Evolutionary conservation across 169 alveolate species (phyloP).

Genomic region (Eimeria sp.): DNA sequence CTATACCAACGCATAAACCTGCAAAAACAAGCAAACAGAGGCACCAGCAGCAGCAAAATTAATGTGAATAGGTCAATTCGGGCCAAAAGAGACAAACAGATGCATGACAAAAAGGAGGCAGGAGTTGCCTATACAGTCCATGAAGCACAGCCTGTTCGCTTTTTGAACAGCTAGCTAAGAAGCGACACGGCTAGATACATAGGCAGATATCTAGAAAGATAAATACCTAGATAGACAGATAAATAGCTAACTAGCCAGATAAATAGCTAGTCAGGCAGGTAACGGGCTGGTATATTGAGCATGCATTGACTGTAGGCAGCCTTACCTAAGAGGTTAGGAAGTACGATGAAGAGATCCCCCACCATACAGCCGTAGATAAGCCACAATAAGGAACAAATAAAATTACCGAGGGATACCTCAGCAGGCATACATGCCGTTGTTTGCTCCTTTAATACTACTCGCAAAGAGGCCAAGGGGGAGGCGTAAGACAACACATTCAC

Average conservation of each 20-base stretch:
- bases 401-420: constrained; percentile 56
- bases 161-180: too few species aligned
- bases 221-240: too few species aligned
- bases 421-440: constrained; percentile 77
- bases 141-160: too few species aligned
- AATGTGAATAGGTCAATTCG: too few species aligned
- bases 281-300: too few species aligned
- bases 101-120: too few species aligned
- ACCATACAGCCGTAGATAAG: constrained; percentile 67
- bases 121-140: too few species aligned
- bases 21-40: background rate
- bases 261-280: too few species aligned
- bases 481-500: constrained; percentile 71
- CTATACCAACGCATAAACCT: constrained; percentile 33
- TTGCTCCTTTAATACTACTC: constrained; percentile 58
- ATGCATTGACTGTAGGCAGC: too few species aligned
- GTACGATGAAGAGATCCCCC: constrained; percentile 61
- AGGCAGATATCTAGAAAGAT: background rate
- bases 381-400: constrained; percentile 62
- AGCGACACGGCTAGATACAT: too few species aligned
- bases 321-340: constrained; percentile 74
- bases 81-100: background rate
- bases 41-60: background rate
- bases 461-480: constrained; percentile 72
- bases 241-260: too few species aligned